Percentiles rank a stretch among this genome's conserved stretches.
phyloP scores from a whole-genome alignment of 257 asterid genomes.

The Fraxinus anomala region DNA sequence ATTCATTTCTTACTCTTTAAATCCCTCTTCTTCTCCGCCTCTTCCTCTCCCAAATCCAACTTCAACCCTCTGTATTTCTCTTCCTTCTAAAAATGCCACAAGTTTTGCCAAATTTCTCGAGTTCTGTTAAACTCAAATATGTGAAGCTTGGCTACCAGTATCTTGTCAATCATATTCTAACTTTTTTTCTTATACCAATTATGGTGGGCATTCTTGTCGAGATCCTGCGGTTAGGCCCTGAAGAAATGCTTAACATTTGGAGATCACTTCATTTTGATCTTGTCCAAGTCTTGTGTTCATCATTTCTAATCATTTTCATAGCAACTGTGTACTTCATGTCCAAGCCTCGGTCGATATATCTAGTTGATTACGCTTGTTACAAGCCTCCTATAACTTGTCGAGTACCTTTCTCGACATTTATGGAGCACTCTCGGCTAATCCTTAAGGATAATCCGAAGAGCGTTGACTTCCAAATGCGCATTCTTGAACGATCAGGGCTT shows the following conservation, averaged over 20 bases:
- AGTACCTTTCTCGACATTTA: conserved; percentile 14
- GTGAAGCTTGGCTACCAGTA: conserved; percentile 12
- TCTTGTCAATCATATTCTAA: conserved; percentile 4
- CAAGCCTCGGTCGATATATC: conserved; percentile 14
- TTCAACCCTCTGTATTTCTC: neutral
- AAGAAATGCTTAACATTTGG: neutral
- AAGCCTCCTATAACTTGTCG: neutral
- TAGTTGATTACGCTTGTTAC: conserved; percentile 16
- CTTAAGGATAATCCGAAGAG: no score
- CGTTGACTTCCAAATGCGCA: no score
- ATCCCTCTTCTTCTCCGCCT: neutral
- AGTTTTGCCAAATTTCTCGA: neutral
- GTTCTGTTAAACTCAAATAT: conserved; percentile 8
- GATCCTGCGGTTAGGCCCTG: conserved; percentile 5
- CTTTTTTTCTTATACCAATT: neutral
- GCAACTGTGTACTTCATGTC: conserved; percentile 14
- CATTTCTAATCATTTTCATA: neutral
- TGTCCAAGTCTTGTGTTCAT: conserved; percentile 3
- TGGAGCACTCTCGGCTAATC: conserved; percentile 18
- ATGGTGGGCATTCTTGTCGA: neutral
- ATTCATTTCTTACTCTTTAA: conserved; percentile 24
- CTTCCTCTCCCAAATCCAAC: neutral
- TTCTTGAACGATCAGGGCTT: no score
- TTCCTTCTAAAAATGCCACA: conserved; percentile 4
- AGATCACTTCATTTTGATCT: conserved; percentile 1